phyloP scores from a whole-genome alignment of 202 grass and related monocot genomes.

The Saccharum hybrid region DNA sequence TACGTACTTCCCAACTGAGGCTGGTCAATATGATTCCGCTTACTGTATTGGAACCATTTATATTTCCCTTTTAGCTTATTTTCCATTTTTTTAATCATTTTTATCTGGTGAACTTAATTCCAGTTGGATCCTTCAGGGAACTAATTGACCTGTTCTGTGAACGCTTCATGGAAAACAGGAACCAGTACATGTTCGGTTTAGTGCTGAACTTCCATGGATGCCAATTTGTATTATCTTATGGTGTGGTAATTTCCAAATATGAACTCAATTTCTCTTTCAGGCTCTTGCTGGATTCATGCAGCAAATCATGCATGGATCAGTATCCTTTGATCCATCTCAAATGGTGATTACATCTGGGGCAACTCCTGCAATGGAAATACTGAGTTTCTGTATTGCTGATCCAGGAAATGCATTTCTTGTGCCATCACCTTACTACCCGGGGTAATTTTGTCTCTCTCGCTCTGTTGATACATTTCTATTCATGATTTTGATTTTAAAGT shows the following conservation, averaged over 20 bases:
- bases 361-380: constrained; percentile 90
- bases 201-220: background rate
- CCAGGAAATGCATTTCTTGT: constrained; percentile 98
- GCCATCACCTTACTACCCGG: constrained; percentile 98
- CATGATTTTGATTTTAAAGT: constrained; percentile 14
- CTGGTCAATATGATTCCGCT: background rate
- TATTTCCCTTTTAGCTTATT: background rate
- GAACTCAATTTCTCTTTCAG: constrained; percentile 57
- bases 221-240: background rate
- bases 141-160: background rate
- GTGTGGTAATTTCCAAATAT: constrained; percentile 18
- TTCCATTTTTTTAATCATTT: background rate
- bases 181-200: background rate
- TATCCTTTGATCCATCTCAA: constrained; percentile 83
- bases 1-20: background rate
- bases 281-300: constrained; percentile 92
- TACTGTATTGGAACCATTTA: constrained; percentile 3
- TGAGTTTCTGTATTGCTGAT: constrained; percentile 98
- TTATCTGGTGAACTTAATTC: constrained; percentile 12
- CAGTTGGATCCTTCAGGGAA: background rate
- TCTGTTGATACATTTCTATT: constrained; percentile 2
- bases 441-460: constrained; percentile 62
- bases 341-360: constrained; percentile 92
- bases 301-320: constrained; percentile 71
- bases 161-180: constrained; percentile 12